Base-by-base conservation (phyloP, 73 alveolate species). In the Paramecium caudatum region DNA sequence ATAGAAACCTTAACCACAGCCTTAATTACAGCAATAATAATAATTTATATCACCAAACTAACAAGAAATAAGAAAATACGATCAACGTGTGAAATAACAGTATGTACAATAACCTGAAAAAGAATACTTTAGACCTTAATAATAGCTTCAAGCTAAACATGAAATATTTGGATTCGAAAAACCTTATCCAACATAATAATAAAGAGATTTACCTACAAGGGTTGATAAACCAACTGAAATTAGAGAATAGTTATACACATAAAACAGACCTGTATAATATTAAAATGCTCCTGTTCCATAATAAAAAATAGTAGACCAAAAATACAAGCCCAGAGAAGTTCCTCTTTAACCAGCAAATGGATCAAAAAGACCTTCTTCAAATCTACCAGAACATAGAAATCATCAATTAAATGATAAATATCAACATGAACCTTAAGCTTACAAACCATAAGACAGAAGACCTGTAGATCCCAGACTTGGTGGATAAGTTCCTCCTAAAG, bases 271-370 rank as follows among this genome's bases (percentile, higher is more conserved):
- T 27, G 10, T 27, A 55, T 21, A 55, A 55, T 23, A 55, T 55
- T 55, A 55, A 16, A 55, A 55, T 27, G 10, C 3, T 23, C 23
- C n/a, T 55, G 23, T 27, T 10, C 12, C 23, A 9, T 55, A 55
- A 55, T 55, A 55, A 55, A 23, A 27, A 27, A 17, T 25, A 1
- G 80, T 15, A 1, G 80, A 55, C 10, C 16, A 55, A 55, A 55
- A 55, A 55, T 10, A 1, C 30, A 55, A 55, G 7, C 80, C 41
- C 4, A 55, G 30, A 23, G 80, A 55, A 3, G 23, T 27, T 9
- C 80, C 80, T 8, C 80, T 55, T 55, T 23, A 55, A 55, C 80
- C 80, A 19, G 30, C 80, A 55, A 55, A 55, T 55, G 80, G 23
- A 10, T 27, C 30, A 1, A 55, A 55, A 55, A 16, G 80, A 55